Conservation (phyloP, 805 yeast genomes). For the Saccharomycopsis schoenii region DNA sequence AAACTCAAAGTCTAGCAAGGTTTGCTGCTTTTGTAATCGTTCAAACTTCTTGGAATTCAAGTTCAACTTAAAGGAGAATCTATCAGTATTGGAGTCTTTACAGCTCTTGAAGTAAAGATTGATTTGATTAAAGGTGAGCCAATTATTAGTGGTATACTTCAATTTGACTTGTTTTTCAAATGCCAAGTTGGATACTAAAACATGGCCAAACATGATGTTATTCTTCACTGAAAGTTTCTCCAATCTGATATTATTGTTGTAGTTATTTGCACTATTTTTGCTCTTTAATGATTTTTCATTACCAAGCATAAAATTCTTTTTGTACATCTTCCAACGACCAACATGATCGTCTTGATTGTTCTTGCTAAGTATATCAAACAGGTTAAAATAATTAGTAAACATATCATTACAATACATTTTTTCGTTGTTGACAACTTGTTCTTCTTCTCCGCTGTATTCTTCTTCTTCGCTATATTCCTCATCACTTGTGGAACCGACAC, state of each 20-base stretch:
- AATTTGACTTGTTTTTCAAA: slow-evolving; percentile 32
- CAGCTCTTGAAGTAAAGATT: slow-evolving; percentile 28
- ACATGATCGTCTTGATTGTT: background rate
- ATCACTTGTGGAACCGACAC: slow-evolving; percentile 14
- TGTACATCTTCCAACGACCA: background rate
- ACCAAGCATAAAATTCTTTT: background rate
- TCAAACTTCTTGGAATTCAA: slow-evolving; percentile 18
- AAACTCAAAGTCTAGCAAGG: slow-evolving; percentile 20
- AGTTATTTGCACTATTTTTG: no score
- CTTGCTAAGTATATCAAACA: background rate
- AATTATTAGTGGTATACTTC: slow-evolving; percentile 32
- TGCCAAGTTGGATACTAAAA: slow-evolving; percentile 35
- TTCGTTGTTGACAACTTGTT: background rate
- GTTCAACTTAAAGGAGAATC: slow-evolving; percentile 30
- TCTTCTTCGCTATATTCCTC: slow-evolving; percentile 13
- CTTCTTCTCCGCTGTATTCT: slow-evolving; percentile 8
- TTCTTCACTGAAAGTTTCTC: slow-evolving; percentile 1
- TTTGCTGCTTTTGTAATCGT: slow-evolving; percentile 7
- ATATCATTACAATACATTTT: background rate
- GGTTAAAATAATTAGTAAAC: background rate
- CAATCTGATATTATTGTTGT: slow-evolving; percentile 1
- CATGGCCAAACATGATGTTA: slow-evolving; percentile 30
- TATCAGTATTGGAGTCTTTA: slow-evolving; percentile 7
- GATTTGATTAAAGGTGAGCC: slow-evolving; percentile 34
- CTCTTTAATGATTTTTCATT: background rate